These are phyloP conservation scores for Aspergillus aculeatinus DNA, from an alignment of 2,329 filamentous ascomycete species.

Conservation along the genomic window DNA sequence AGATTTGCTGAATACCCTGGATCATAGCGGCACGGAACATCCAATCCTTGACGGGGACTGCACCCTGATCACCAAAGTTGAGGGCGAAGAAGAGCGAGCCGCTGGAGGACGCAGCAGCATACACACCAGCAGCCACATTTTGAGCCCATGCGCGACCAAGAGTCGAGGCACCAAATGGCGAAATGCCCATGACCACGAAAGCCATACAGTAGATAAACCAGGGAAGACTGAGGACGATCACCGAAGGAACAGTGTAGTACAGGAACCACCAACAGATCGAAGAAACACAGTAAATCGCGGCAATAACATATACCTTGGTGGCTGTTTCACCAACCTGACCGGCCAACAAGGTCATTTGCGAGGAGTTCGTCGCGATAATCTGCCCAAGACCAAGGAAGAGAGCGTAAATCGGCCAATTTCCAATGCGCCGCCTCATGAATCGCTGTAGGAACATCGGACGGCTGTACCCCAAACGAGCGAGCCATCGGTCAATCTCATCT, in stretches of 20 bases:
- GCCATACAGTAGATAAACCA: conserved; percentile 63
- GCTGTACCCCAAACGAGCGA: conserved; percentile 55
- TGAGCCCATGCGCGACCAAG: conserved; percentile 54
- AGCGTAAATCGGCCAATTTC: conserved; percentile 63
- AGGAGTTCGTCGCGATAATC: conserved; percentile 64
- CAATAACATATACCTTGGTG: conserved; percentile 59
- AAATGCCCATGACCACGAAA: conserved; percentile 60
- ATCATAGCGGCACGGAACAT: conserved; percentile 65
- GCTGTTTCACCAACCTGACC: conserved; percentile 61
- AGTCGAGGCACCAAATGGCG: conserved; percentile 50
- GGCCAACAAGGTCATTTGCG: conserved; percentile 66
- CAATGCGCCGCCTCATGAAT: conserved; percentile 54
- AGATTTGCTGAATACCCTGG: conserved; percentile 65
- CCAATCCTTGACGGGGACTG: conserved; percentile 62
- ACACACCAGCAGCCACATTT: conserved; percentile 60
- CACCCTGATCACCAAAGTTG: conserved; percentile 65
- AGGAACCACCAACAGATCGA: conserved; percentile 62
- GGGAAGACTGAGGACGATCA: conserved; percentile 57
- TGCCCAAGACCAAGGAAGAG: conserved; percentile 62
- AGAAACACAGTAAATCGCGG: conserved; percentile 57
- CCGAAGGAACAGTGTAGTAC: conserved; percentile 57
- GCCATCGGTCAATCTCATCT: conserved; percentile 52
- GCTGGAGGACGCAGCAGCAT: conserved; percentile 60
- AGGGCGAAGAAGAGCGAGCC: conserved; percentile 65
- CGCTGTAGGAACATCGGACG: conserved; percentile 57